Conservation (phyloP, 2,329 filamentous ascomycete genomes). For the Blastomyces parvus region DNA sequence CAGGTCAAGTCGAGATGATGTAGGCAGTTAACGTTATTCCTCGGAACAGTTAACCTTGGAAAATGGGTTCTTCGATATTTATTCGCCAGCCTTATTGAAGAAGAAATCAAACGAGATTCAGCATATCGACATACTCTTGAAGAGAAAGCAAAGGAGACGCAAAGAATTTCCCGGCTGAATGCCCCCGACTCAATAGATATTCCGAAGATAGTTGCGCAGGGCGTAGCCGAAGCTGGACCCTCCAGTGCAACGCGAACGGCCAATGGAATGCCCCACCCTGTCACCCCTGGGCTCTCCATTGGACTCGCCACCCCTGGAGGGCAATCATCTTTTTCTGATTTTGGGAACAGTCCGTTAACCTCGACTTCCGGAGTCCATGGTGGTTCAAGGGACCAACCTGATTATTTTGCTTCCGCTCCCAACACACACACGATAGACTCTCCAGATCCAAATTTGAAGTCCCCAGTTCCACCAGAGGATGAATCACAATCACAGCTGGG, state of each 20-base stretch:
- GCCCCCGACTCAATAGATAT: constrained; percentile 54
- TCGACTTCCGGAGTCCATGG: constrained; percentile 21
- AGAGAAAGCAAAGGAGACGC: constrained; percentile 50
- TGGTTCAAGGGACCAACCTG: constrained; percentile 1
- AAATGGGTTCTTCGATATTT: constrained; percentile 94
- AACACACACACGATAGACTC: constrained; percentile 17
- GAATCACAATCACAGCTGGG: constrained; percentile 7
- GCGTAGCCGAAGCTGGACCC: constrained; percentile 1
- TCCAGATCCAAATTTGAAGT: constrained; percentile 18
- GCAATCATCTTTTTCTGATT: constrained; percentile 18
- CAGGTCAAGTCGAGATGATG: neutral
- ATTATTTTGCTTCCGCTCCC: constrained; percentile 14
- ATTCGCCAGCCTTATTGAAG: constrained; percentile 79
- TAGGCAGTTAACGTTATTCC: neutral
- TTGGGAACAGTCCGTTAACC: constrained; percentile 25
- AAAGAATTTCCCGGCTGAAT: constrained; percentile 46
- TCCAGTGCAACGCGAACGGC: constrained; percentile 45
- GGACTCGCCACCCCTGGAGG: constrained; percentile 59
- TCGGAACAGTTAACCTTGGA: constrained; percentile 68
- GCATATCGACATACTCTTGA: constrained; percentile 60
- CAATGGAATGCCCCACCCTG: constrained; percentile 52
- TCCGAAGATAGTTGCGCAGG: constrained; percentile 27
- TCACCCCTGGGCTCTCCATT: constrained; percentile 70
- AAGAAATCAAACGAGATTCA: constrained; percentile 77
- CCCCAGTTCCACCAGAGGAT: constrained; percentile 17